Percentiles rank a stretch among this genome's conserved stretches.
Conservation (phyloP, 2,329 filamentous ascomycete genomes). For the Colletotrichum limetticola region DNA sequence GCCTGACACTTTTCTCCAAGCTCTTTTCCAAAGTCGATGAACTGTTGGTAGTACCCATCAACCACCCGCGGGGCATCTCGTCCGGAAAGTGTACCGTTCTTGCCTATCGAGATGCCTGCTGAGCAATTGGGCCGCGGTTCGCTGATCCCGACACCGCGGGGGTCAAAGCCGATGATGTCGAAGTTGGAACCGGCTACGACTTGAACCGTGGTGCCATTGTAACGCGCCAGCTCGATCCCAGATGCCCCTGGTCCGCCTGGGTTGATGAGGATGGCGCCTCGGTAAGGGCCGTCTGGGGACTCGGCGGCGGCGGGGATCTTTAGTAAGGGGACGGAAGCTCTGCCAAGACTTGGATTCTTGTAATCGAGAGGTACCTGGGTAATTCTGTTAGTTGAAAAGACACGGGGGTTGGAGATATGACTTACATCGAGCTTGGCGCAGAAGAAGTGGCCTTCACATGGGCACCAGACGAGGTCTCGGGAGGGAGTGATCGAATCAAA, state of each 20-base stretch:
- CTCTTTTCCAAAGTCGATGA: neutral
- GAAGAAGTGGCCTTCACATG: constrained; percentile 48
- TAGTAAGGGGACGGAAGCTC: constrained; percentile 50
- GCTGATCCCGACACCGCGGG: constrained; percentile 51
- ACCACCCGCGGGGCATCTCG: neutral
- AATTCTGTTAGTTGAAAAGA: neutral
- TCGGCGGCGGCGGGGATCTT: constrained; percentile 49
- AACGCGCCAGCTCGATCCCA: constrained; percentile 46
- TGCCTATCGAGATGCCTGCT: neutral
- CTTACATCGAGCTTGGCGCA: constrained; percentile 50
- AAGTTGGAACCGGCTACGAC: constrained; percentile 40
- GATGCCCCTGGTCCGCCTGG: constrained; percentile 57
- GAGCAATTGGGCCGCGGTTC: constrained; percentile 52
- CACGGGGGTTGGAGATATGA: neutral
- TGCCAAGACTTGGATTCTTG: constrained; percentile 41
- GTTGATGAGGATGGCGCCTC: constrained; percentile 55
- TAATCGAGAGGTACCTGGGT: constrained; percentile 52
- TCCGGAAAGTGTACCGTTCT: neutral
- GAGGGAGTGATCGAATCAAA: constrained; percentile 30
- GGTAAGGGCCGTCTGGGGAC: constrained; percentile 48
- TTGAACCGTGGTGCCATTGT: constrained; percentile 41
- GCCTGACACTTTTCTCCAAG: constrained; percentile 2
- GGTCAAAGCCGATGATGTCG: constrained; percentile 56
- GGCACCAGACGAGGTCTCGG: constrained; percentile 38
- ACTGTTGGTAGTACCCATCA: neutral